phyloP scores from a whole-genome alignment of 2,329 filamentous ascomycete genomes.

The Colletotrichum endophyticum region DNA sequence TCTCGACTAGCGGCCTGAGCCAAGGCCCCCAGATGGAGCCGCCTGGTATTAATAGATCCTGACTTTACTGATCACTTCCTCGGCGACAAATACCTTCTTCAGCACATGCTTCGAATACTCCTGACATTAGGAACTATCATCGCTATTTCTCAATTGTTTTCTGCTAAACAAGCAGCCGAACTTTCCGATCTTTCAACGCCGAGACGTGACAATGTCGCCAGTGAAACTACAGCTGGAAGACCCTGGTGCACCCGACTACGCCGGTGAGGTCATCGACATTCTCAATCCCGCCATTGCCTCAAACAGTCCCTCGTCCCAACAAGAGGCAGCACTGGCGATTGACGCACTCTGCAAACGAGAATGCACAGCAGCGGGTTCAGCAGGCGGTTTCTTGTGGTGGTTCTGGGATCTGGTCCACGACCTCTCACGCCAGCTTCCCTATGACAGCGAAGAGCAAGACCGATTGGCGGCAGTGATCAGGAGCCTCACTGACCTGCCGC shows the following conservation, averaged over 20 bases:
- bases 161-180: neutral
- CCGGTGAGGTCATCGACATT: neutral
- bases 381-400: constrained; percentile 23
- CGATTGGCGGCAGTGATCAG: neutral
- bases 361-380: neutral
- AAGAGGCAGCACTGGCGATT: neutral
- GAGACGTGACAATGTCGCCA: neutral
- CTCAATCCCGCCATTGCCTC: neutral
- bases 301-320: neutral
- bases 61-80: neutral
- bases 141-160: neutral
- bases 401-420: constrained; percentile 28
- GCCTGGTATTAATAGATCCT: neutral
- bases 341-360: neutral
- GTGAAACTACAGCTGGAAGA: neutral
- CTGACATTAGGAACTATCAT: neutral
- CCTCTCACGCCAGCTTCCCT: constrained; percentile 23
- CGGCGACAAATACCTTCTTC: neutral
- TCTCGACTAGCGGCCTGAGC: neutral
- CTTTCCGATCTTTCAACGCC: fast-evolving
- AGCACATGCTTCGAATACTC: neutral
- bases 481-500: neutral
- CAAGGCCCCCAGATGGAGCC: neutral
- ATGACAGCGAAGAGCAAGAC: constrained; percentile 21
- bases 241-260: neutral